Conservation (phyloP, 2,329 filamentous ascomycete genomes). For the Arthrobotrys entomopaga region DNA sequence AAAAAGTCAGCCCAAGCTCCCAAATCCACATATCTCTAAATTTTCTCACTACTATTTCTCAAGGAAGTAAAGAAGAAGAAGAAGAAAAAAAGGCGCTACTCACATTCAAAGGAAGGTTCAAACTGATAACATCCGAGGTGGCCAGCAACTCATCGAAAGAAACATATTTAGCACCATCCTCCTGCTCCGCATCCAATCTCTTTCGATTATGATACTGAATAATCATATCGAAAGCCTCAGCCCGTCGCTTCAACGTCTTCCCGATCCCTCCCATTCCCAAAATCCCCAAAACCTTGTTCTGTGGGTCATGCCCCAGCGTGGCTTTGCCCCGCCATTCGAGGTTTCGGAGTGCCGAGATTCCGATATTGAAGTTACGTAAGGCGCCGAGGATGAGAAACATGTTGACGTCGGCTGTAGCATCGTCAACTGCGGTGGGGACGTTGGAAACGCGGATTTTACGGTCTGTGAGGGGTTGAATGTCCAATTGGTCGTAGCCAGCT, state of each 20-base stretch:
- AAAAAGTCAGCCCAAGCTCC: slow-evolving; percentile 22
- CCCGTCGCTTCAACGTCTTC: slow-evolving; percentile 78
- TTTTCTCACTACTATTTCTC: slow-evolving; percentile 1
- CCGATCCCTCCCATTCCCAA: slow-evolving; percentile 89
- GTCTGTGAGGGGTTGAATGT: slow-evolving; percentile 75
- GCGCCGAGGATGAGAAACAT: slow-evolving; percentile 85
- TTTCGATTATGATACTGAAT: slow-evolving; percentile 79
- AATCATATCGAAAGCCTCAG: slow-evolving; percentile 78
- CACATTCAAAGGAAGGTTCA: slow-evolving; percentile 85
- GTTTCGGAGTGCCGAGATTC: slow-evolving; percentile 73
- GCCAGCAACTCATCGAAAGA: slow-evolving; percentile 77
- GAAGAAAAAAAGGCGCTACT: slow-evolving; percentile 60
- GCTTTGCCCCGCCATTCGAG: slow-evolving; percentile 74
- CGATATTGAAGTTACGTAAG: slow-evolving; percentile 75
- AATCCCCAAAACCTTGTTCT: slow-evolving; percentile 81
- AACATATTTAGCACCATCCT: slow-evolving; percentile 73
- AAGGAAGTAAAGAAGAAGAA: no score
- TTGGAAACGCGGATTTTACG: slow-evolving; percentile 78
- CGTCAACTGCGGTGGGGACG: slow-evolving; percentile 81
- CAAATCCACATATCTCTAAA: neutral
- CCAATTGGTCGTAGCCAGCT: slow-evolving; percentile 86
- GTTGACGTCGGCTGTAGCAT: slow-evolving; percentile 82
- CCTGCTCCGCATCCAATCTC: slow-evolving; percentile 68
- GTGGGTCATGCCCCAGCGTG: slow-evolving; percentile 77
- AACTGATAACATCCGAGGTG: slow-evolving; percentile 78